phyloP scores from a whole-genome alignment of 176 grass and related monocot species.

The Aegilops umbellulata region DNA sequence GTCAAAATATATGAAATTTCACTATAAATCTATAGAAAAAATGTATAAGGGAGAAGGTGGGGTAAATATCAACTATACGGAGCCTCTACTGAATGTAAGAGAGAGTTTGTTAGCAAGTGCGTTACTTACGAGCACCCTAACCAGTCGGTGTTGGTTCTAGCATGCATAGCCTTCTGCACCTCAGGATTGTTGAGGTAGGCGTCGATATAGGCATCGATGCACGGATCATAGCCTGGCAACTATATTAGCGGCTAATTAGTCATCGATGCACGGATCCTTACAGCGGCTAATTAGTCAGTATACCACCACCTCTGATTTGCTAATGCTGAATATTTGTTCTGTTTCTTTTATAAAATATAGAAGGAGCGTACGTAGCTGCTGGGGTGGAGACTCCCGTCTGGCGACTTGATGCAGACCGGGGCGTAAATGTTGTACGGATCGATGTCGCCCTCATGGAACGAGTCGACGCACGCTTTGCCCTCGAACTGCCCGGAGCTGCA shows the following conservation, averaged over 20 bases:
- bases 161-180: slow-evolving; percentile 56
- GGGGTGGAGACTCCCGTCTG: background rate
- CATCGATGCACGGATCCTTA: too few relatives aligned
- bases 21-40: too few relatives aligned
- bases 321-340: background rate
- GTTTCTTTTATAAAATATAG: too few relatives aligned
- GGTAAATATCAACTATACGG: background rate
- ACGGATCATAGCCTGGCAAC: slow-evolving; percentile 43
- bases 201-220: background rate
- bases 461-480: background rate
- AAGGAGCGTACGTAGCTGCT: slow-evolving; percentile 32
- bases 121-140: slow-evolving; percentile 7
- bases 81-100: too few relatives aligned
- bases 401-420: slow-evolving; percentile 14
- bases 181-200: slow-evolving; percentile 38
- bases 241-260: too few relatives aligned
- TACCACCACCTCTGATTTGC: background rate
- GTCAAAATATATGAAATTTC: too few relatives aligned
- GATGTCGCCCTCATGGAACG: slow-evolving; percentile 2
- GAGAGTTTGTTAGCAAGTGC: too few relatives aligned
- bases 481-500: slow-evolving; percentile 21
- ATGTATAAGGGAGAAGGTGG: too few relatives aligned
- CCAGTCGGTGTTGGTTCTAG: slow-evolving; percentile 19
- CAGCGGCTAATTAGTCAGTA: background rate
- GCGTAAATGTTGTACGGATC: slow-evolving; percentile 30